phyloP scores from a whole-genome alignment of 768 basidiomycete genomes.

The Tulasnella sp. region DNA sequence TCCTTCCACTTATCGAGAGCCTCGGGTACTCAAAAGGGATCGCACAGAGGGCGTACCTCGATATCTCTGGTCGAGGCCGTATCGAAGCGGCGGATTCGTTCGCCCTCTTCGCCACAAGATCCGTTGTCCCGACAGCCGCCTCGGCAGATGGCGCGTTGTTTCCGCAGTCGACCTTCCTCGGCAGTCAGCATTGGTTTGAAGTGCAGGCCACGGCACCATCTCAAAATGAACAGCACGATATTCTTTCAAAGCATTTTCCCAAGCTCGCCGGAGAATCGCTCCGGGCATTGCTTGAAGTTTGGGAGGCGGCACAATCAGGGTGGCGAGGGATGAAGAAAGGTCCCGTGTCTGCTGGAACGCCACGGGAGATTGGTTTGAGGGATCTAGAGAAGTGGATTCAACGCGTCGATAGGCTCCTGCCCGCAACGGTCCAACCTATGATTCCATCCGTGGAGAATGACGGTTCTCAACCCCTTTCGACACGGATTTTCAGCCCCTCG shows the following conservation, averaged over 20 bases:
- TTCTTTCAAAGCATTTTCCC: constrained; percentile 59
- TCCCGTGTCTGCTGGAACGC: background rate
- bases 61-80: constrained; percentile 62
- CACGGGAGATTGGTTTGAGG: constrained; percentile 55
- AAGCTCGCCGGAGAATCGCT: constrained; percentile 42
- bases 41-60: constrained; percentile 55
- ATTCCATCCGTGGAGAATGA: constrained; percentile 10
- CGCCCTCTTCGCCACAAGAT: constrained; percentile 82
- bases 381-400: constrained; percentile 78
- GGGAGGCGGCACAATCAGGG: constrained; percentile 49
- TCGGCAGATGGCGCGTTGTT: constrained; percentile 31
- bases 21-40: constrained; percentile 60
- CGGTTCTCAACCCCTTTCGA: constrained; percentile 24
- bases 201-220: constrained; percentile 52
- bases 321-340: constrained; percentile 30
- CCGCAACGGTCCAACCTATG: constrained; percentile 23
- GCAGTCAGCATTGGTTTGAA: constrained; percentile 74
- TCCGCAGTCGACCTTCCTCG: constrained; percentile 62
- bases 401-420: constrained; percentile 54
- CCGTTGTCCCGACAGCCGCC: constrained; percentile 29
- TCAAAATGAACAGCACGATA: constrained; percentile 53
- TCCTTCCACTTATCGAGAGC: constrained; percentile 70
- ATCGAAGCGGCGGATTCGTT: constrained; percentile 70
- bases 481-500: constrained; percentile 52
- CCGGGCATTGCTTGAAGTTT: constrained; percentile 50